These are phyloP conservation scores for Lactarius akahatsu DNA, from an alignment of 768 basidiomycete species.

Conservation along the genomic window DNA sequence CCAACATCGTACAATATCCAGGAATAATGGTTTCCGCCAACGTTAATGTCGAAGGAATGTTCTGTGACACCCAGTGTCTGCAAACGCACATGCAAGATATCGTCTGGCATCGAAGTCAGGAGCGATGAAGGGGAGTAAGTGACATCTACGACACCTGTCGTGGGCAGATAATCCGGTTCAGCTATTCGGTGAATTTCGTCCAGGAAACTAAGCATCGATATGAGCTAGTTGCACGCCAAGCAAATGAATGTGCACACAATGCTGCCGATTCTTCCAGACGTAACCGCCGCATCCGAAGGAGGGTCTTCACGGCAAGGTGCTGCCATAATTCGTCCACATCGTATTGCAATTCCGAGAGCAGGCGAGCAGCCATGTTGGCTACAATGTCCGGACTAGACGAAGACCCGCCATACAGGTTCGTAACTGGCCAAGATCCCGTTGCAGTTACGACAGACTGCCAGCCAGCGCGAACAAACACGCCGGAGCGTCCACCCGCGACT, in stretches of 20 bases:
- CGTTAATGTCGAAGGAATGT: constrained; percentile 66
- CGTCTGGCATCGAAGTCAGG: constrained; percentile 45
- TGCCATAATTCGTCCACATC: constrained; percentile 67
- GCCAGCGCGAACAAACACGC: constrained; percentile 67
- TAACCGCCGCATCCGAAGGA: constrained; percentile 57
- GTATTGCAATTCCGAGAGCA: constrained; percentile 47
- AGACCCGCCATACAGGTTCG: constrained; percentile 37
- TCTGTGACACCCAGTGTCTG: constrained; percentile 81
- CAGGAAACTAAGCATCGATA: constrained; percentile 54
- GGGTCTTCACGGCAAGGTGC: constrained; percentile 60
- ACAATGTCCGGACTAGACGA: constrained; percentile 38
- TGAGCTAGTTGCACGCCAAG: constrained; percentile 14
- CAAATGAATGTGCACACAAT: constrained; percentile 52
- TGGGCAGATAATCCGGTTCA: constrained; percentile 67
- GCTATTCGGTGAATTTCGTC: constrained; percentile 63
- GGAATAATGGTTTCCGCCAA: constrained; percentile 60
- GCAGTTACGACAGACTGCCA: constrained; percentile 63
- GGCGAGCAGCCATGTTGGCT: constrained; percentile 54
- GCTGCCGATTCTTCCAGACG: constrained; percentile 72
- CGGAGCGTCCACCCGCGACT: constrained; percentile 57
- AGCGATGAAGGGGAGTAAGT: not conserved
- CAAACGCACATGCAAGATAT: constrained; percentile 75
- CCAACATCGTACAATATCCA: constrained; percentile 87
- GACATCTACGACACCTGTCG: constrained; percentile 46
- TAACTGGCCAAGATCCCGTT: constrained; percentile 45